Evolutionary conservation across 169 alveolate species (phyloP).

Genomic region (Amoebophrya sp.): DNA sequence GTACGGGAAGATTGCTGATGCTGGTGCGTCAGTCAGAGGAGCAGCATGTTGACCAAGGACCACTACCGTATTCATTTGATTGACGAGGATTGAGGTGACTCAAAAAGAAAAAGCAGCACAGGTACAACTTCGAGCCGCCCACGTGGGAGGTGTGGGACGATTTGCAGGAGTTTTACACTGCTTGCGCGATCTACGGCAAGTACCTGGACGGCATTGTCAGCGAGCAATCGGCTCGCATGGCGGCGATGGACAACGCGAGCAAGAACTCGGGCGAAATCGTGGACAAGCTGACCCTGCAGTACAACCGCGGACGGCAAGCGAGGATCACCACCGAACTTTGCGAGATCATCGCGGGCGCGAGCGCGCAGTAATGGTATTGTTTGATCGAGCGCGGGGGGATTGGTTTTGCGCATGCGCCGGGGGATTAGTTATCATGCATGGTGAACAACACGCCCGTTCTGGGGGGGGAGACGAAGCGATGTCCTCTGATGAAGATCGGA

Average conservation of each 20-base stretch:
- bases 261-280: conserved; percentile 54
- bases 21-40: too few relatives aligned
- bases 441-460: too few relatives aligned
- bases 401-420: too few relatives aligned
- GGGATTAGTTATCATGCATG: too few relatives aligned
- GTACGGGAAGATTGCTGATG: too few relatives aligned
- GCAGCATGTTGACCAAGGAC: too few relatives aligned
- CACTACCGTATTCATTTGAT: too few relatives aligned
- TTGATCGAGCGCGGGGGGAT: too few relatives aligned
- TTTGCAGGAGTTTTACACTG: conserved; percentile 46
- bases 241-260: conserved; percentile 62
- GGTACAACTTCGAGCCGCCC: neutral
- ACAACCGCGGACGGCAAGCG: conserved; percentile 61
- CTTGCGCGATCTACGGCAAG: conserved; percentile 47
- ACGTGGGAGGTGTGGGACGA: conserved; percentile 21
- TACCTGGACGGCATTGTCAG: conserved; percentile 49
- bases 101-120: too few relatives aligned
- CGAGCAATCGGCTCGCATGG: conserved; percentile 58
- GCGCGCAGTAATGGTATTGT: conserved; percentile 49
- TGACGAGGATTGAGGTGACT: too few relatives aligned
- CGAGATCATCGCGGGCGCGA: conserved; percentile 81
- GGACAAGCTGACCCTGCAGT: conserved; percentile 44
- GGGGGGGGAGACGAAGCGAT: too few relatives aligned
- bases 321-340: conserved; percentile 72
- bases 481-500: too few relatives aligned